Conservation (phyloP, 495 filamentous ascomycete species). For the Cercophora samala region DNA sequence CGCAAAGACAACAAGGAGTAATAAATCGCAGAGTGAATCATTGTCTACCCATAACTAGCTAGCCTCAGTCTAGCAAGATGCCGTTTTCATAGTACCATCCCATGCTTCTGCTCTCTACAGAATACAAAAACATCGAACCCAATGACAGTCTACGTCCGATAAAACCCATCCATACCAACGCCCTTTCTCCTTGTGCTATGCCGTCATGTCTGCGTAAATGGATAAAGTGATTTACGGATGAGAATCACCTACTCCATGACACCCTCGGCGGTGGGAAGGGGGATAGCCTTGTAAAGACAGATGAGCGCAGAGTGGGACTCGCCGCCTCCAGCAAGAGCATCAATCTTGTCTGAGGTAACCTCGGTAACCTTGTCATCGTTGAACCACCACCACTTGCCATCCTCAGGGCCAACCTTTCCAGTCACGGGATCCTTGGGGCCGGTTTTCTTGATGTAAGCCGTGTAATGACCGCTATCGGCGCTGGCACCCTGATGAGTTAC, state of each 20-base stretch:
- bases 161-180: neutral
- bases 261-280: slow-evolving; percentile 51
- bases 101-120: slow-evolving; percentile 1
- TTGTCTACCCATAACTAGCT: neutral
- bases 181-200: neutral
- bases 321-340: slow-evolving; percentile 86
- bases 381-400: slow-evolving; percentile 99
- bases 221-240: neutral
- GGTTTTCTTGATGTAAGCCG: slow-evolving; percentile 92
- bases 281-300: slow-evolving; percentile 83
- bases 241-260: slow-evolving; percentile 17
- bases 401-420: slow-evolving; percentile 70
- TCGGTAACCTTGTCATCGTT: slow-evolving; percentile 97
- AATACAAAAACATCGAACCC: neutral
- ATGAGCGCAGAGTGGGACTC: slow-evolving; percentile 95
- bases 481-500: slow-evolving; percentile 97
- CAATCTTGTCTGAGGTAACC: slow-evolving; percentile 87
- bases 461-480: slow-evolving; percentile 97
- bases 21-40: neutral
- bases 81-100: neutral
- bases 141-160: neutral
- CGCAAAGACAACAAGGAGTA: too few relatives aligned
- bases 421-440: slow-evolving; percentile 60
- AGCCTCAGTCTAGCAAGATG: neutral
- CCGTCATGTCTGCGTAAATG: neutral